Percentiles rank a stretch among this genome's conserved stretches.
Conservation (phyloP, 331 rosid species). For the Malus hybrid region DNA sequence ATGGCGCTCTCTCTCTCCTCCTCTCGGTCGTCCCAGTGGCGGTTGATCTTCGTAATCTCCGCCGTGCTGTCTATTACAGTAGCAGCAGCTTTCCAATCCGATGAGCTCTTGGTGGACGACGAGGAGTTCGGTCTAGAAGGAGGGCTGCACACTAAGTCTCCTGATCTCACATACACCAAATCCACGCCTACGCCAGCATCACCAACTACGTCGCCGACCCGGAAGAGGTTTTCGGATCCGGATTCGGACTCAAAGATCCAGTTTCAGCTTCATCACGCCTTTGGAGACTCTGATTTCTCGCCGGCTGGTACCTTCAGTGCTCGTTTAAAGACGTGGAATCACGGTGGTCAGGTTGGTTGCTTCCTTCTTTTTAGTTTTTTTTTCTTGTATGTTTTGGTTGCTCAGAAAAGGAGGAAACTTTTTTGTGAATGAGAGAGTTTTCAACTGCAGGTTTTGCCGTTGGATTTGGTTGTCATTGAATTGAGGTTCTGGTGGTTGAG, state of each 20-base stretch:
- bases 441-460: background rate
- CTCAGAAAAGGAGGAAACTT: background rate
- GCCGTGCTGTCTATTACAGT: conserved; percentile 16
- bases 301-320: conserved; percentile 87
- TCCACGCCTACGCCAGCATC: conserved; percentile 16
- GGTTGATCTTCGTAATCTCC: conserved; percentile 16
- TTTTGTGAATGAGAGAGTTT: background rate
- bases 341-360: conserved; percentile 71
- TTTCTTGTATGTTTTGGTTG: background rate
- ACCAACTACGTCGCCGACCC: conserved; percentile 19
- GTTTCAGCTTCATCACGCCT: conserved; percentile 75
- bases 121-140: conserved; percentile 94
- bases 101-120: conserved; percentile 82
- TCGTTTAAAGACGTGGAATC: conserved; percentile 84
- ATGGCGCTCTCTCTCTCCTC: conserved; percentile 17
- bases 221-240: conserved; percentile 62
- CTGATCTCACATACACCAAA: conserved; percentile 24
- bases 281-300: conserved; percentile 72
- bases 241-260: conserved; percentile 88
- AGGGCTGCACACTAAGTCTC: conserved; percentile 25
- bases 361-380: background rate
- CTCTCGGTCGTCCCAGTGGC: background rate
- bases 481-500: background rate
- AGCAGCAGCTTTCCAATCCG: conserved; percentile 75
- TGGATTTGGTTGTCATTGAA: background rate